These are phyloP conservation scores for Dipteronia sinensis DNA, from an alignment of 345 rosid species.

Conservation along the genomic window DNA sequence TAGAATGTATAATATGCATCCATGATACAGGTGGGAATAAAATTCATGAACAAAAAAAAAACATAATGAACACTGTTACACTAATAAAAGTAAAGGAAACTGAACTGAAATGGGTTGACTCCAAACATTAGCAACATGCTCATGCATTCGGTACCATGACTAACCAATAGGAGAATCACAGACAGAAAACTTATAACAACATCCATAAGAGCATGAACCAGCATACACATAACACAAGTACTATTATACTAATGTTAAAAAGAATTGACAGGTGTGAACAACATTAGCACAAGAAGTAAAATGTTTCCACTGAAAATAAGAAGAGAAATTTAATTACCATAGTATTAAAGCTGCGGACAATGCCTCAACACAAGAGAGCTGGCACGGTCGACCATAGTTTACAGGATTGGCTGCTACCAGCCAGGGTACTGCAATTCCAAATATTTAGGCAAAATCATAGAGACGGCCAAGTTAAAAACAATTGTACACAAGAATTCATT, in stretches of 20 bases:
- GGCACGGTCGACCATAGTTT: constrained; percentile 92
- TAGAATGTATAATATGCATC: background rate
- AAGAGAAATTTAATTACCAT: constrained; percentile 48
- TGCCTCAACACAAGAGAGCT: constrained; percentile 96
- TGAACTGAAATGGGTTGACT: background rate
- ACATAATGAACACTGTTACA: background rate
- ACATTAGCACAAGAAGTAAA: background rate
- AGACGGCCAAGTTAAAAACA: background rate
- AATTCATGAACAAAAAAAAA: no score
- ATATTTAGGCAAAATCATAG: constrained; percentile 3
- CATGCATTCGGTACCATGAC: background rate
- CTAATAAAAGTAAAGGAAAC: background rate
- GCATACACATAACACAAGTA: background rate
- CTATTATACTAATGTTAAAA: background rate
- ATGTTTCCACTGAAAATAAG: background rate
- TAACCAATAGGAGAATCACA: background rate
- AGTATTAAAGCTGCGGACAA: constrained; percentile 87
- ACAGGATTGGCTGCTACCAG: constrained; percentile 99
- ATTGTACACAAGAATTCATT: background rate
- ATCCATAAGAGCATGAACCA: background rate
- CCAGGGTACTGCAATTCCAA: constrained; percentile 82
- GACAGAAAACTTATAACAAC: background rate
- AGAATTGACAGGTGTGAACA: background rate
- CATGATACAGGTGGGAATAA: background rate
- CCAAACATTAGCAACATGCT: background rate